phyloP scores from a whole-genome alignment of 805 yeast genomes.

The Schwanniomyces pseudopolymorphus region DNA sequence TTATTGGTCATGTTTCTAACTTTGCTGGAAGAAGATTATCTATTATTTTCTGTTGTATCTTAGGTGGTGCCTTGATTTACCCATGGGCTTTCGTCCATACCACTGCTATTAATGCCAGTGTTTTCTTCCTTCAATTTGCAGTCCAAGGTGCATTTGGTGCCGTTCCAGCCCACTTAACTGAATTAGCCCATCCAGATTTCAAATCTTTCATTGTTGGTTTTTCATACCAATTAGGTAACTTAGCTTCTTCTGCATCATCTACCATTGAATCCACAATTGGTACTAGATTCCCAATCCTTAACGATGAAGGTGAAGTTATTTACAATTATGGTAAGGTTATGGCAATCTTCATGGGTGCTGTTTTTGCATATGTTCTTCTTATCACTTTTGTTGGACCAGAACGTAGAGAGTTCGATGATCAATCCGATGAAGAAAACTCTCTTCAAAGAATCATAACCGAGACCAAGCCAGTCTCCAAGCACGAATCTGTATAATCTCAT shows the following conservation, averaged over 20 bases:
- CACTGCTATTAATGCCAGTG: slow-evolving; percentile 53
- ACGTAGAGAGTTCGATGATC: slow-evolving; percentile 4
- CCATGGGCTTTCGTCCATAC: slow-evolving; percentile 52
- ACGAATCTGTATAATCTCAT: neutral
- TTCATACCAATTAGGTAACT: slow-evolving; percentile 70
- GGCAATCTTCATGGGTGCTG: slow-evolving; percentile 67
- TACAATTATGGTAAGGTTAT: slow-evolving; percentile 66
- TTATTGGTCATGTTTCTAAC: slow-evolving; percentile 59
- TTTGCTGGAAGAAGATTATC: slow-evolving; percentile 61
- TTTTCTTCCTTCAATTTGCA: slow-evolving; percentile 61
- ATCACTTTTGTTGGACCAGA: slow-evolving; percentile 60
- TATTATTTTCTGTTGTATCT: slow-evolving; percentile 47
- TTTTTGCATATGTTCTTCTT: slow-evolving; percentile 50
- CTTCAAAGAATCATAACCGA: neutral
- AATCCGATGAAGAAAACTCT: neutral
- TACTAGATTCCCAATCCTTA: slow-evolving; percentile 51
- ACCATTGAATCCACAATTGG: slow-evolving; percentile 71
- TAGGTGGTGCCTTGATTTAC: slow-evolving; percentile 61
- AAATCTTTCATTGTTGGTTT: slow-evolving; percentile 62
- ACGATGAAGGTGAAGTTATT: slow-evolving; percentile 15
- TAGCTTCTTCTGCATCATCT: slow-evolving; percentile 68
- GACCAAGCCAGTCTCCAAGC: neutral
- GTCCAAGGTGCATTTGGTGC: slow-evolving; percentile 80
- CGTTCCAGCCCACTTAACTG: slow-evolving; percentile 63
- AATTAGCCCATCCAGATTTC: slow-evolving; percentile 52